Evolutionary conservation across 2,329 filamentous ascomycete species (phyloP).

Genomic region (Gremmenia infestans): DNA sequence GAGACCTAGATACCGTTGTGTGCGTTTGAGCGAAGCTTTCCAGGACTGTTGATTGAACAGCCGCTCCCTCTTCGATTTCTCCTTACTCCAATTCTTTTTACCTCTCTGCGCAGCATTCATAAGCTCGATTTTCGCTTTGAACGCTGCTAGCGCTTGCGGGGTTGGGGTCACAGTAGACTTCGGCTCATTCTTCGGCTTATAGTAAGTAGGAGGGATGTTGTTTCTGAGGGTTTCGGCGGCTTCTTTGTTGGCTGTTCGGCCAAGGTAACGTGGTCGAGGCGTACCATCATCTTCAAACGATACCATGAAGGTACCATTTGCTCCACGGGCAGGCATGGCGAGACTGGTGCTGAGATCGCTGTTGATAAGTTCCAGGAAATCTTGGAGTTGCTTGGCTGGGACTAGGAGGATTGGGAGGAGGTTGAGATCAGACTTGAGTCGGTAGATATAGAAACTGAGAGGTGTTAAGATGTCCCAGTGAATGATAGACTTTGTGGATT

Average conservation of each 20-base stretch:
- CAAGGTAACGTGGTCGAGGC: conserved; percentile 64
- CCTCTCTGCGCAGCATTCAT: conserved; percentile 45
- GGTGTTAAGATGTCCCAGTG: conserved; percentile 8
- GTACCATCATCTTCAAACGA: conserved; percentile 56
- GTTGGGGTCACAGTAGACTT: conserved; percentile 28
- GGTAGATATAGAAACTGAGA: conserved; percentile 61
- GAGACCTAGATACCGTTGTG: conserved; percentile 68
- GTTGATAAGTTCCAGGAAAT: conserved; percentile 63
- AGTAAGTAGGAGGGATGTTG: conserved; percentile 30
- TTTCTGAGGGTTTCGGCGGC: conserved; percentile 19
- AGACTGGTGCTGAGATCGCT: conserved; percentile 48
- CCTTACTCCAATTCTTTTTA: conserved; percentile 40
- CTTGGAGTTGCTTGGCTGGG: conserved; percentile 58
- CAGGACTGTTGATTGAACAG: conserved; percentile 46
- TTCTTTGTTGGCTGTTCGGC: conserved; percentile 45
- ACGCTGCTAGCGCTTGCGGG: conserved; percentile 39
- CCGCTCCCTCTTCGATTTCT: conserved; percentile 44
- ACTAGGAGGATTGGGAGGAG: conserved; percentile 61
- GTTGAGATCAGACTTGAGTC: conserved; percentile 40
- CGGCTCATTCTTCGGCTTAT: conserved; percentile 25
- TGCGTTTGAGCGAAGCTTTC: conserved; percentile 53
- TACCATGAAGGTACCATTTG: conserved; percentile 52
- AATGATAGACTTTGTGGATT: not conserved
- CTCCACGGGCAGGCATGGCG: conserved; percentile 49
- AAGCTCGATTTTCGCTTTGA: conserved; percentile 50